phyloP scores from a whole-genome alignment of 305 asterid species.

The Solanum aculeatissimum region DNA sequence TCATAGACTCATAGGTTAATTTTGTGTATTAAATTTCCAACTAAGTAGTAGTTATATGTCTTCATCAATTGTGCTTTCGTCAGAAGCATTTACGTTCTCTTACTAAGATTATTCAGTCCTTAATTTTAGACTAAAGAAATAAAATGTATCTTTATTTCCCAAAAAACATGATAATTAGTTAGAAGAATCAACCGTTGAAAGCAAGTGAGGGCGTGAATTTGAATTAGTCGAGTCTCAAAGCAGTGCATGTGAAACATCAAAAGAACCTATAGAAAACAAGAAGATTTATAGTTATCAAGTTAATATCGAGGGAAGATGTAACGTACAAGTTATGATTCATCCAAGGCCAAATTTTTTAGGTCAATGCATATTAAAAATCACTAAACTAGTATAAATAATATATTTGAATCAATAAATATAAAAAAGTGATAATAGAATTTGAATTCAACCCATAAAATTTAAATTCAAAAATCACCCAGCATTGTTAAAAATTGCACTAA shows the following conservation, averaged over 20 bases:
- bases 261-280: background rate
- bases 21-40: background rate
- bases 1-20: too few relatives aligned
- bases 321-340: background rate
- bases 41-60: background rate
- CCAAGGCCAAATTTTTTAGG: background rate
- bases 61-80: background rate
- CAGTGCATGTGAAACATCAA: background rate
- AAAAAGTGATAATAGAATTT: background rate
- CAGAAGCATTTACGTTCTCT: background rate
- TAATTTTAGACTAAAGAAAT: background rate
- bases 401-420: background rate
- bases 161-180: background rate
- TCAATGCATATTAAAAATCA: background rate
- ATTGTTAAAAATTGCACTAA: background rate
- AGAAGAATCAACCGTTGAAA: background rate
- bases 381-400: background rate
- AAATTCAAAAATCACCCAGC: rapidly evolving
- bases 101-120: background rate
- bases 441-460: background rate
- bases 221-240: background rate
- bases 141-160: background rate
- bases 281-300: too few relatives aligned
- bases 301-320: background rate
- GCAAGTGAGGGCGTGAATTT: background rate